Evolutionary conservation across 768 basidiomycete genomes (phyloP).

Genomic region (Phylloporus sp.): DNA sequence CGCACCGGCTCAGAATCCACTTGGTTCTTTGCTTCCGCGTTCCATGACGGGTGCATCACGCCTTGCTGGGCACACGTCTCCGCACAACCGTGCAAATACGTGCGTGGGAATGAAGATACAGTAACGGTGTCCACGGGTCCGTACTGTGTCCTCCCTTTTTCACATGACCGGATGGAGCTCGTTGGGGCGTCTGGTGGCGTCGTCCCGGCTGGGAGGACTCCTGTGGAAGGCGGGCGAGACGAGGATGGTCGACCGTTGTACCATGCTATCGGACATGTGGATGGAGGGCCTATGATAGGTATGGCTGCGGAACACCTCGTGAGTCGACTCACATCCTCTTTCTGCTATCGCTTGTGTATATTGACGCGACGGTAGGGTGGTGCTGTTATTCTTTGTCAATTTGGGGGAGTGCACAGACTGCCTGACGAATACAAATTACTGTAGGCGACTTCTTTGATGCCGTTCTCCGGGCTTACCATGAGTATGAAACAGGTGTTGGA

Average conservation of each 20-base stretch:
- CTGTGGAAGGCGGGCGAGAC: constrained; percentile 5
- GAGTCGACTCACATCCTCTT: not conserved
- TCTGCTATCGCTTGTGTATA: not conserved
- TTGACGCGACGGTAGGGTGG: not conserved
- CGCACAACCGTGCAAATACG: not conserved
- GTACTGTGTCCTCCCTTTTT: constrained; percentile 4
- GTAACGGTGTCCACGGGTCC: not conserved
- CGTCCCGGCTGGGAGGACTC: not conserved
- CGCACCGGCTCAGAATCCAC: not conserved
- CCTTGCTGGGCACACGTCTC: not conserved
- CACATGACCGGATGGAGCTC: not conserved
- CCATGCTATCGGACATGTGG: not conserved
- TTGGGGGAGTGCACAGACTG: not conserved
- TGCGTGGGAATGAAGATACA: not conserved
- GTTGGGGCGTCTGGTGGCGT: not conserved
- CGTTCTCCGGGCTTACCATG: not conserved
- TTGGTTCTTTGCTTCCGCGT: constrained; percentile 1
- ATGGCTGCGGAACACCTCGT: constrained; percentile 4
- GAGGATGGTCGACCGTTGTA: constrained; percentile 1
- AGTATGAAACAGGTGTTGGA: not conserved
- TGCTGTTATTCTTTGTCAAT: constrained; percentile 1
- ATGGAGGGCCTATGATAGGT: not conserved
- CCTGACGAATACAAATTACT: not conserved
- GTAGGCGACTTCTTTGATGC: not conserved
- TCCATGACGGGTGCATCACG: not conserved